Percentiles rank a stretch among this genome's conserved stretches.
These are phyloP conservation scores for Leishmania arabica DNA, from an alignment of 208 protist genomes.

Conservation along the genomic window DNA sequence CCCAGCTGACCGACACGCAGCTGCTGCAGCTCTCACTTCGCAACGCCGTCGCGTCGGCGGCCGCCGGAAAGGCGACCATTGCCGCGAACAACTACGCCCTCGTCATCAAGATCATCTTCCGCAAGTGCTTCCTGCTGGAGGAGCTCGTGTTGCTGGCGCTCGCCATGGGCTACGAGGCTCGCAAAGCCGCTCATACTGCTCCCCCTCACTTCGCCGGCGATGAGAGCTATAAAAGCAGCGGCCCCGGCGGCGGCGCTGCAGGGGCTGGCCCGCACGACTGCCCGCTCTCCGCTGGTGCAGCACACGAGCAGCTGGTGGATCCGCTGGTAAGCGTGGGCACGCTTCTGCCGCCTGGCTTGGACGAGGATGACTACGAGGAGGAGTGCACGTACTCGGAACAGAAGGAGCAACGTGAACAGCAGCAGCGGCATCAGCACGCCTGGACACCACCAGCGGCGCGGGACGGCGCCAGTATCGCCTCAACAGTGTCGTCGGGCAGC, in stretches of 20 bases:
- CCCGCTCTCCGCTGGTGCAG: not conserved
- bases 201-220: not conserved
- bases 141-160: constrained; percentile 49
- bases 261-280: not conserved
- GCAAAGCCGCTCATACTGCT: not conserved
- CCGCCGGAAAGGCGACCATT: constrained; percentile 35
- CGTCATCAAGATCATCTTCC: constrained; percentile 49
- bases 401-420: constrained; percentile 14
- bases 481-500: not conserved
- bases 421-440: not conserved
- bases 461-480: not conserved
- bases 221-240: not conserved
- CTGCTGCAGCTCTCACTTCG: constrained; percentile 40
- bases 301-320: constrained; percentile 9
- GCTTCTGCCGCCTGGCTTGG: constrained; percentile 49
- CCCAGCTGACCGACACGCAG: constrained; percentile 37
- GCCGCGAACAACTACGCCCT: constrained; percentile 61
- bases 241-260: not conserved
- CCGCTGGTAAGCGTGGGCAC: constrained; percentile 16
- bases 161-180: constrained; percentile 27
- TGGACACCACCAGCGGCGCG: not conserved
- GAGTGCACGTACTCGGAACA: constrained; percentile 31
- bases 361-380: constrained; percentile 56
- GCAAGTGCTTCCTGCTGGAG: constrained; percentile 59
- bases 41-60: constrained; percentile 36